These are phyloP conservation scores for Fereydounia khargensis DNA, from an alignment of 1,284 basidiomycete genomes.

Conservation along the genomic window DNA sequence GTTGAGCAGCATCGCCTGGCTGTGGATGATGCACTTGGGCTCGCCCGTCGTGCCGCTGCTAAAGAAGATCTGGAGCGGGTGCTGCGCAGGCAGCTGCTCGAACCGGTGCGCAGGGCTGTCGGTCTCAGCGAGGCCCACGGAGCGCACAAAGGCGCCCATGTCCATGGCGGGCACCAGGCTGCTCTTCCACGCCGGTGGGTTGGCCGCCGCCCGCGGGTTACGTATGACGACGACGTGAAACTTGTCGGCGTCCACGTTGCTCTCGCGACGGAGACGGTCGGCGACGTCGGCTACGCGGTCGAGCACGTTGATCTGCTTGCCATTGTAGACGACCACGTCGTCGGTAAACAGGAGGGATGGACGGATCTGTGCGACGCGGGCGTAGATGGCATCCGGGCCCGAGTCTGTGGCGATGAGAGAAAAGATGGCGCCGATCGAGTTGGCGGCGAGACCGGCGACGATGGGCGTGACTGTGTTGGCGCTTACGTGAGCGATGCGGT, in stretches of 20 bases:
- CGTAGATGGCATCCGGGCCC: constrained; percentile 33
- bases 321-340: constrained; percentile 54
- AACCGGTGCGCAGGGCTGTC: constrained; percentile 23
- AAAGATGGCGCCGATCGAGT: constrained; percentile 35
- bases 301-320: constrained; percentile 51
- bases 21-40: constrained; percentile 57
- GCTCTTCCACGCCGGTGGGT: constrained; percentile 9
- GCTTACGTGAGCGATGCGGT: constrained; percentile 23
- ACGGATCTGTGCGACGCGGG: constrained; percentile 46
- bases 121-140: constrained; percentile 8
- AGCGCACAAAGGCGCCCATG: constrained; percentile 9
- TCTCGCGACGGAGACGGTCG: constrained; percentile 26
- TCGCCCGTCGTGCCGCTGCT: constrained; percentile 58
- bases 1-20: constrained; percentile 38
- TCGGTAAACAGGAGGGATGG: constrained; percentile 58
- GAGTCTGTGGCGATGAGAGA: constrained; percentile 34
- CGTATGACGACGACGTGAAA: constrained; percentile 36
- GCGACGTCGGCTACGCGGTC: constrained; percentile 39
- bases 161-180: constrained; percentile 10
- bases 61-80: constrained; percentile 56
- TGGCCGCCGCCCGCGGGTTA: constrained; percentile 5
- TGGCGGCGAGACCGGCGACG: constrained; percentile 24
- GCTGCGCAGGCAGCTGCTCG: constrained; percentile 28
- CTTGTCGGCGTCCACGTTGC: constrained; percentile 22
- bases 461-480: constrained; percentile 24